phyloP scores from a whole-genome alignment of 306 rosid genomes.

The Malus sieversii region DNA sequence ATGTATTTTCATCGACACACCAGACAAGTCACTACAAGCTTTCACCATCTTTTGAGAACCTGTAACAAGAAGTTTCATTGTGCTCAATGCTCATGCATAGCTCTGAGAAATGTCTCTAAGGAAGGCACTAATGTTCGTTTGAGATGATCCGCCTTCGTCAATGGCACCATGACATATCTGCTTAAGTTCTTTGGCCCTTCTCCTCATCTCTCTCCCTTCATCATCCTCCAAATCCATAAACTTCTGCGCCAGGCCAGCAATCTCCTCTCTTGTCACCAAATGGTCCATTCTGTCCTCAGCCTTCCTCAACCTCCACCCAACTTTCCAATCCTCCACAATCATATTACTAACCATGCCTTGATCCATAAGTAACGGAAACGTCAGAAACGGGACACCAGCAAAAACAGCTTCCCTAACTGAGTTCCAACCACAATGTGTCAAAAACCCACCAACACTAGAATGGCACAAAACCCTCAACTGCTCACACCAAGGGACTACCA shows the following conservation, averaged over 20 bases:
- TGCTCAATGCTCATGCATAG: too few species aligned
- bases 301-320: constrained; percentile 46
- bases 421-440: constrained; percentile 63
- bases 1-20: too few species aligned
- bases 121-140: constrained; percentile 22
- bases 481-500: constrained; percentile 50
- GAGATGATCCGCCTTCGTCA: constrained; percentile 35
- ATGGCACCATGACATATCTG: constrained; percentile 21
- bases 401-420: constrained; percentile 42
- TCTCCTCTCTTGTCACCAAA: constrained; percentile 33
- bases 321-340: constrained; percentile 48
- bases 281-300: constrained; percentile 5
- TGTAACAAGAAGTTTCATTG: too few species aligned
- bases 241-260: constrained; percentile 23
- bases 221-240: constrained; percentile 34
- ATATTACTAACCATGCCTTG: constrained; percentile 30
- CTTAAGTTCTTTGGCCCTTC: constrained; percentile 27
- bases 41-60: too few species aligned
- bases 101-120: constrained; percentile 10
- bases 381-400: constrained; percentile 48
- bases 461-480: constrained; percentile 51
- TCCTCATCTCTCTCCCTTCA: constrained; percentile 30
- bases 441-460: constrained; percentile 45
- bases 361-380: constrained; percentile 43
- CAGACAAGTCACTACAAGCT: too few species aligned